Base-by-base conservation (phyloP, 2,329 filamentous ascomycete species). In the Monosporascus sp. region DNA sequence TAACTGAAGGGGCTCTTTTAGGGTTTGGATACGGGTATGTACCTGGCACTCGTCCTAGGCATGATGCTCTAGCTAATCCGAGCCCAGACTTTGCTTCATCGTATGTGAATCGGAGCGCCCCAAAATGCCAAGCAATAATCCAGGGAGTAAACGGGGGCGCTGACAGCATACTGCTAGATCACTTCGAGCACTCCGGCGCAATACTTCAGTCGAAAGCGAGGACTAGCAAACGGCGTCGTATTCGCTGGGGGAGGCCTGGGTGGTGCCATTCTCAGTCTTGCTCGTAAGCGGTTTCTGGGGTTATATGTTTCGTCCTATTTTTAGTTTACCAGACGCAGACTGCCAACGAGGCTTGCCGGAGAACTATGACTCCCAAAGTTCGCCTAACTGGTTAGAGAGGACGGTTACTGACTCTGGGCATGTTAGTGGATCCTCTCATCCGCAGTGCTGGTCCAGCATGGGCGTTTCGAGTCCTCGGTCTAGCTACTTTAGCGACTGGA, bases 401-500 rank as follows among this genome's bases (percentile, higher is more conserved):
- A 35, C 5, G 14, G 11, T 14, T 5, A 35, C 31, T 35, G 31
- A 35, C 11, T 35, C 3, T 11, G 31, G 31, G 11, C 11, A 35
- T 35, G 31, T 35, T 35, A 35, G 31, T 77, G 47, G 64, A 78
- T 51, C 63, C 56, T 1, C 58, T 78, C 53, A 70, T 73, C 49
- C 64, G 71, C 2, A 65, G 61, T 3, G 65, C 75, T n/a, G 80
- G 74, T 26, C 67, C 68, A 3, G 74, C 69, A 1, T 83, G 78
- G 79, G 72, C 78, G 1, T 81, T 79, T 56, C 74, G 79, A 8
- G 72, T 80, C 24, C 67, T 83, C 0, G 80, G 79, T 0, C 60
- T 84, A n/a, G 56, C 75, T 7, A 80, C 75, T 1, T 64, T 82
- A 6, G 74, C 64, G 0, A 84, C 80, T 0, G 80, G 80, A 0